Evolutionary conservation across 2,329 filamentous ascomycete genomes (phyloP), one percentile per base, ranked within the genome.

Genomic region (Penicillium sp.): DNA sequence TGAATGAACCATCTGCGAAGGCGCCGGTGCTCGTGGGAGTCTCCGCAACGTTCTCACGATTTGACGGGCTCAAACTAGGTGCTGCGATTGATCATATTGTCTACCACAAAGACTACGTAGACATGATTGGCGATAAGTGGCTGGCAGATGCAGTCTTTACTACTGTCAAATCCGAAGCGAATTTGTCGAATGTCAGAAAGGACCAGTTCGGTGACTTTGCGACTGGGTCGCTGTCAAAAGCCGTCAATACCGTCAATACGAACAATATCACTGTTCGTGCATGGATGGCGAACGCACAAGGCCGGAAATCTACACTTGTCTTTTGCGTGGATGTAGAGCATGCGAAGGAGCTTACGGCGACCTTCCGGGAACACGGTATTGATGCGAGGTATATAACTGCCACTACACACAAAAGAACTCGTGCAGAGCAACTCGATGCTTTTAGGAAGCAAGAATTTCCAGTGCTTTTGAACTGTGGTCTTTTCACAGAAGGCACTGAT

Each of bases 401-500:
- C 16, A 84, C 89, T 24, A 97, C 94, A 0, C 79, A 82, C 8
- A 84, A 83, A 53, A 70, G 82, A n/a, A 79, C 86, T 47, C 83
- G 94, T 42, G 81, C 83, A 46, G 79, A 87, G 46, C 83, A 84
- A 1, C 79, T 99, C 1, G 85, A 89, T 29, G 83, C 83, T 2
- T 99, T 99, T 72, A 88, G 82, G 59, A 80, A 77, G 2, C 82
- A 85, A 7, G 82, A 91, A 41, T 97, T 89, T 57, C 90, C 90
- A 0, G 90, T 99, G 1, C 80, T 99, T 13, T 76, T 99, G 47
- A 99, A 99, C 69, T 97, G 94, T 66, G 92, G 92, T 8, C 89
- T 99, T 38, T 97, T 96, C 66, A 97, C 93, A 0, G 94, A 99
- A 75, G 94, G 94, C 2, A 99, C 94, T 0, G 94, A 99, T 66